phyloP scores from a whole-genome alignment of 2,329 filamentous ascomycete species.

The Botryotinia narcissicola region DNA sequence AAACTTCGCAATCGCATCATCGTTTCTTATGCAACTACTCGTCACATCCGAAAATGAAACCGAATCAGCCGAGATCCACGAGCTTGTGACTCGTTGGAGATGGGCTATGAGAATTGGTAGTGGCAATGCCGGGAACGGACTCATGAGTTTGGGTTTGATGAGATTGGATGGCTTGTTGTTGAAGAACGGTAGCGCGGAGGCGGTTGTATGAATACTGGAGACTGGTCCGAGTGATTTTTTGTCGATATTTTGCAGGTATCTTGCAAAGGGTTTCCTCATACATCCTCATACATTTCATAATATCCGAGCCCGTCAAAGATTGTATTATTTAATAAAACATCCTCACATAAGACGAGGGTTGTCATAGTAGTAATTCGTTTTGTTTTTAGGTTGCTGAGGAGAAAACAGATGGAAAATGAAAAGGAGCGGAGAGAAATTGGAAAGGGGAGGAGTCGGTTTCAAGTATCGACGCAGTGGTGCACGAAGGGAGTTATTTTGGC shows the following conservation, averaged over 20 bases:
- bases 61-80: conserved; percentile 35
- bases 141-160: conserved; percentile 37
- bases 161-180: conserved; percentile 35
- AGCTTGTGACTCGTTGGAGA: conserved; percentile 35
- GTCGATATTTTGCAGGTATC: neutral
- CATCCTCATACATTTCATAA: neutral
- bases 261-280: neutral
- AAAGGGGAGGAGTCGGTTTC: neutral
- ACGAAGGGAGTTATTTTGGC: neutral
- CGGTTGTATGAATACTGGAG: neutral
- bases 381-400: neutral
- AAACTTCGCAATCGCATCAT: conserved; percentile 39
- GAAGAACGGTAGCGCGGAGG: conserved; percentile 27
- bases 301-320: neutral
- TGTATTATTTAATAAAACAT: neutral
- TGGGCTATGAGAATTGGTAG: conserved; percentile 36
- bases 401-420: neutral
- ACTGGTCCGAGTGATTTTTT: neutral
- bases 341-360: neutral
- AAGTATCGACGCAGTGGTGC: neutral
- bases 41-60: conserved; percentile 33
- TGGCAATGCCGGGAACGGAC: conserved; percentile 28
- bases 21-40: conserved; percentile 38
- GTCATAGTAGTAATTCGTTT: neutral
- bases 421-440: neutral